A percentile compares a stretch with the other conserved stretches of the same genome.
Conservation (phyloP, 495 filamentous ascomycete genomes). For the Neurospora cerealis region DNA sequence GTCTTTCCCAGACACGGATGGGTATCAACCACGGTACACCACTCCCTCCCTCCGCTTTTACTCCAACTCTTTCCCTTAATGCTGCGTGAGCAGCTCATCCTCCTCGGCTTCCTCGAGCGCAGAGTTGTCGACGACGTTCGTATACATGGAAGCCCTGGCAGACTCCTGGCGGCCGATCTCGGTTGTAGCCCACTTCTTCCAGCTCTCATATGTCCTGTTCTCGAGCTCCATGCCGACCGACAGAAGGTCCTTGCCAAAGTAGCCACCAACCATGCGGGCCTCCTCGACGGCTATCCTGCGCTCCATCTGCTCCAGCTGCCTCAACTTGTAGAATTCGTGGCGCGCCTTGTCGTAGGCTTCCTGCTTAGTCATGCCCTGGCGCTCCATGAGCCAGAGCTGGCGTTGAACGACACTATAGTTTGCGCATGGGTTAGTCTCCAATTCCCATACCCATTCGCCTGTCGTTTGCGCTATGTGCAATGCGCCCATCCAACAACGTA, state of each 20-base stretch:
- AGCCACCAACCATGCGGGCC: slow-evolving; percentile 72
- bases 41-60: neutral
- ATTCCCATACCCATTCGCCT: neutral
- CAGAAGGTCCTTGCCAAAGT: slow-evolving; percentile 65
- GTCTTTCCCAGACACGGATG: neutral
- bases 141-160: slow-evolving; percentile 38
- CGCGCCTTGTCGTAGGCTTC: slow-evolving; percentile 81
- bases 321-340: slow-evolving; percentile 79
- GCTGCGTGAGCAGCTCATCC: slow-evolving; percentile 2
- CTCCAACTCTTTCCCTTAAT: neutral
- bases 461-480: neutral
- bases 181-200: slow-evolving; percentile 69
- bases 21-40: neutral
- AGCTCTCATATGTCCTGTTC: slow-evolving; percentile 62
- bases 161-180: slow-evolving; percentile 32
- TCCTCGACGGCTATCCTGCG: slow-evolving; percentile 81
- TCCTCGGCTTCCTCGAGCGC: slow-evolving; percentile 3
- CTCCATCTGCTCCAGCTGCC: slow-evolving; percentile 74
- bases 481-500: slow-evolving; percentile 23
- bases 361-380: slow-evolving; percentile 47
- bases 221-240: slow-evolving; percentile 78
- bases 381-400: slow-evolving; percentile 73
- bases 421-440: neutral
- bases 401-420: slow-evolving; percentile 76
- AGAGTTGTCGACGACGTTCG: slow-evolving; percentile 10